Evolutionary conservation across 163 green algal genomes (phyloP), one percentile per base, ranked within the genome.

Genomic region (Scenedesmus sp.): DNA sequence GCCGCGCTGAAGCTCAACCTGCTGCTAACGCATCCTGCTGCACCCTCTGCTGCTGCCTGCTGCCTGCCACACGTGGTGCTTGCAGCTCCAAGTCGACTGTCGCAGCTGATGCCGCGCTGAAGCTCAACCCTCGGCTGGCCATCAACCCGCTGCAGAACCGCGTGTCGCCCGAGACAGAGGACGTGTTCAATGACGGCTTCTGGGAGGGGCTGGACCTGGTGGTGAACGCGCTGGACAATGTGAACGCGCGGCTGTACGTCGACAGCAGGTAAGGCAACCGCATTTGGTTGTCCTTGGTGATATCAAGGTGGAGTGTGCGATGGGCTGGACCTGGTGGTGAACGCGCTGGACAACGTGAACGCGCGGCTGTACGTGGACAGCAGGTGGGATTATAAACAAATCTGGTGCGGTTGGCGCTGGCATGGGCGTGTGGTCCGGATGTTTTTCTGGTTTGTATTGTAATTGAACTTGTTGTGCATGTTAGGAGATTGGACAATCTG

Each of bases 151-250:
- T 99, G 79, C 98, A 99, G 94, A 99, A 99, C 94, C 96, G 98
- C 18, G 98, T 99, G 46, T 98, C 95, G 5, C 98, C 98, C 0
- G 97, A 99, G 20, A 99, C 98, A 0, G 98, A 99, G 94, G 92
- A 95, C 46, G 97, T 99, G 3, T 99, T 99, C 90, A 94, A 99
- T 89, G 98, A 99, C 94, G 90, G 66, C 12, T 99, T 99, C 95
- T 99, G 98, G 98, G 91, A 96, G 74, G 26, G 91, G 56, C 81
- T 99, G 62, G 97, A 99, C 87, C 82, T 99, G 12, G 97, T 99
- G 18, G 96, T 99, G 6, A 99, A 99, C 92, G 98, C 98, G 16
- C 95, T 99, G 87, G 98, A 99, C 95, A 99, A 99, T 93, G 97
- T 99, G 2, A 98, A 99, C 77, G 98, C 98, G 34, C 88, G 95